Evolutionary conservation across 768 basidiomycete species (phyloP), one percentile per base, ranked within the genome.

Genomic region (Phylloporus sp.): DNA sequence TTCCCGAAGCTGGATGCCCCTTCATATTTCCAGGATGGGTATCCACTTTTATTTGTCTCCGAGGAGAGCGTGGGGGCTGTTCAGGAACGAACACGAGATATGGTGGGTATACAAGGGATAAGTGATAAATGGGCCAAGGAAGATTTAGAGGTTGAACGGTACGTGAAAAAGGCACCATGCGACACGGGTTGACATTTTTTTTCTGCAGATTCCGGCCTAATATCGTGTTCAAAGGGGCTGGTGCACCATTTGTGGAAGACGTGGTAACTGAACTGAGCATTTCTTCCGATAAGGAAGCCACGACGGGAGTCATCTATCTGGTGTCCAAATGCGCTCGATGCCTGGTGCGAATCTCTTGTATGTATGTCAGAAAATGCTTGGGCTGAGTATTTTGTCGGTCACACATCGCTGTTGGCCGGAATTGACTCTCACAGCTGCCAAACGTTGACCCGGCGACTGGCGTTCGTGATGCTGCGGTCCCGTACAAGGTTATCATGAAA

Each of bases 301-400:
- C 53, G 31, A 38, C 52, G 24, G 53, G 59, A 23, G 46, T 60
- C 10, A 71, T 88, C 46, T 71, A 71, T 15, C 68, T 89, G 4
- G 85, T 90, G 20, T 80, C 78, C 10, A 80, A 80, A 48, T 89
- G 86, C 60, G 61, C 77, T 27, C 78, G 87, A 40, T 90, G 87
- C 64, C 64, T 86, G 71, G 87, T 88, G 50, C 58, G 62, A 62
- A 78, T 63, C 24, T 9, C 10, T 13, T 33, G 27, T 28, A n/a
- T 46, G 32, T 45, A 44, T 6, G 23, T n/a, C n/a, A n/a, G n/a
- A n/a, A n/a, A n/a, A n/a, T n/a, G n/a, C n/a, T n/a, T n/a, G n/a
- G n/a, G n/a, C n/a, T n/a, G n/a, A n/a, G n/a, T n/a, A n/a, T n/a
- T n/a, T n/a, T n/a, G n/a, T n/a, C n/a, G n/a, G n/a, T n/a, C n/a